Conservation (phyloP, 1,284 basidiomycete species). For the Erythrobasidium hasegawianum region DNA sequence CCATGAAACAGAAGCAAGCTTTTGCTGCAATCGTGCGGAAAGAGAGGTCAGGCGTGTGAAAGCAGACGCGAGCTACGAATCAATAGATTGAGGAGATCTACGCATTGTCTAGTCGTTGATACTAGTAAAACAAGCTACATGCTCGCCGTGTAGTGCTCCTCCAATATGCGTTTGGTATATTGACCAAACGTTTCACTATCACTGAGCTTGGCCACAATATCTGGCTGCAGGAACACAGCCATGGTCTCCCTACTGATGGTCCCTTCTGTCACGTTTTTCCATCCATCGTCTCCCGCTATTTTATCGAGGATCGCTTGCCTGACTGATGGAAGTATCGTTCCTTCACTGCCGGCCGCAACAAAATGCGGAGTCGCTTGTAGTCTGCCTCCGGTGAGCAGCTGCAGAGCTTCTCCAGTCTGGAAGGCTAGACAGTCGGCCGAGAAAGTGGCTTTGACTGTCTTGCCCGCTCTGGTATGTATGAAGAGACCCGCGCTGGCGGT, state of each 20-base stretch:
- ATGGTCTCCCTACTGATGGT: constrained; percentile 50
- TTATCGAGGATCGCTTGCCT: constrained; percentile 39
- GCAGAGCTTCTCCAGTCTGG: constrained; percentile 87
- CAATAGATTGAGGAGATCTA: too few relatives aligned
- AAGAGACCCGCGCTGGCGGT: constrained; percentile 75
- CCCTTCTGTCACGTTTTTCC: constrained; percentile 69
- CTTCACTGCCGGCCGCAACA: constrained; percentile 56
- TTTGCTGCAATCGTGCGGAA: not conserved
- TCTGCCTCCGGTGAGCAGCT: constrained; percentile 70
- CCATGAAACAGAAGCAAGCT: not conserved
- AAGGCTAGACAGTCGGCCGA: constrained; percentile 77
- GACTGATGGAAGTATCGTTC: constrained; percentile 10
- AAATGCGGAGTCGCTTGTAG: constrained; percentile 86
- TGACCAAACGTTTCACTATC: constrained; percentile 72
- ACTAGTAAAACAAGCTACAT: not conserved
- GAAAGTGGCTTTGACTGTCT: constrained; percentile 75
- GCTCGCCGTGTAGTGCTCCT: constrained; percentile 63
- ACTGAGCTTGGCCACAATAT: constrained; percentile 69
- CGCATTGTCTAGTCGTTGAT: too few relatives aligned
- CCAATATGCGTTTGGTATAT: constrained; percentile 77
- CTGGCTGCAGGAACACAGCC: constrained; percentile 85
- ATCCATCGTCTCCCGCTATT: constrained; percentile 50
- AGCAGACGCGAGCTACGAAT: too few relatives aligned
- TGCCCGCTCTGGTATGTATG: constrained; percentile 72
- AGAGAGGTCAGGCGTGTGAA: not conserved